Evolutionary conservation across 345 rosid species (phyloP), one percentile per base, ranked within the genome.

Genomic region (Lagerstroemia speciosa): DNA sequence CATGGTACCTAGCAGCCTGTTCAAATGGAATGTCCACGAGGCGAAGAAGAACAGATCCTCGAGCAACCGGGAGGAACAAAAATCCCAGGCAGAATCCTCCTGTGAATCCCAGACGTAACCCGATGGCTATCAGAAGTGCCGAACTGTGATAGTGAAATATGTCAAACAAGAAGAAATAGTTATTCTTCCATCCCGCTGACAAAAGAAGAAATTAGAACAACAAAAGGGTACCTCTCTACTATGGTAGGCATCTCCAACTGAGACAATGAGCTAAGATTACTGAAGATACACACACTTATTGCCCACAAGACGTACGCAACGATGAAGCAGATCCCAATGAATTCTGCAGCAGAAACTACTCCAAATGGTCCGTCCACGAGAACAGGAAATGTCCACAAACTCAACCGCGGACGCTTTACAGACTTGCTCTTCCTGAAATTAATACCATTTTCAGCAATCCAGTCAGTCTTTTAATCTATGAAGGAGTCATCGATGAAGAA

Each of bases 371-470:
- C n/a, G n/a, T n/a, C n/a, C n/a, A n/a, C n/a, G n/a, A n/a, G n/a
- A n/a, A n/a, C n/a, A n/a, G n/a, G n/a, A n/a, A 93, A 86, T 2
- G 98, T 93, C 96, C 96, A 88, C 64, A 93, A 66, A 24, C 91
- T 82, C 65, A 83, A 77, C 32, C 86, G 71, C 2, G 98, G 91
- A 26, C 63, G 43, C 68, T 74, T 81, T 34, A 78, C 69, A 62
- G 60, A 70, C 84, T 77, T 83, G 24, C 57, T 52, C 77, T 80
- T 82, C 82, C 93, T 87, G 65, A n/a, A 33, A n/a, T 52, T 52
- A 64, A 30, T 55, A 37, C 32, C 32, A 61, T 20, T 15, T 6
- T 34, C 9, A 16, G 36, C 14, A 36, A 71, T n/a, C 40, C 14
- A 16, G 65, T 15, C 31, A n/a, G 0, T 31, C n/a, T n/a, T n/a